These are phyloP conservation scores for Gymnopilus dilepis DNA, from an alignment of 768 basidiomycete species.

Conservation along the genomic window DNA sequence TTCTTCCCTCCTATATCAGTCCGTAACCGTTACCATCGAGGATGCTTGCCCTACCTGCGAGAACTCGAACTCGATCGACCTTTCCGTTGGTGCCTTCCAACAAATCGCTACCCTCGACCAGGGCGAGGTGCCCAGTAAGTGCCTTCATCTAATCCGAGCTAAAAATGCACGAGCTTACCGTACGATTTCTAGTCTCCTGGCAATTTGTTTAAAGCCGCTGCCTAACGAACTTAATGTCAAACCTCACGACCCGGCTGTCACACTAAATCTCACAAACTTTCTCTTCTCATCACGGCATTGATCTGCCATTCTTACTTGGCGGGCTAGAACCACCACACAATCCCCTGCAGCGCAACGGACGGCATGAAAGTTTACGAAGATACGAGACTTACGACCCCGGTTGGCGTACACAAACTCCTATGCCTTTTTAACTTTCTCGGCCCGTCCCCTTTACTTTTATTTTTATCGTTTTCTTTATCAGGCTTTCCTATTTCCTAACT, in stretches of 20 bases:
- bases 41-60: conserved; percentile 85
- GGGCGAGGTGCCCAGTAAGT: conserved; percentile 67
- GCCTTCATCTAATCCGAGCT: background rate
- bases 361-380: conserved; percentile 33
- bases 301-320: conserved; percentile 17
- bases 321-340: conserved; percentile 21
- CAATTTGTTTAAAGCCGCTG: conserved; percentile 32
- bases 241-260: conserved; percentile 18
- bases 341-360: conserved; percentile 25
- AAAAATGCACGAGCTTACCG: conserved; percentile 9
- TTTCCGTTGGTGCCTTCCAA: conserved; percentile 72
- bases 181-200: conserved; percentile 41
- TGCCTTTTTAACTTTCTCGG: conserved; percentile 21
- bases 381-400: conserved; percentile 51
- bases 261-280: conserved; percentile 44
- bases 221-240: conserved; percentile 15
- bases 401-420: conserved; percentile 39
- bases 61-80: conserved; percentile 70
- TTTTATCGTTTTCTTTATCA: conserved; percentile 14
- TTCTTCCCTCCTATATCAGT: conserved; percentile 22
- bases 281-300: conserved; percentile 33
- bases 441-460: conserved; percentile 20
- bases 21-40: conserved; percentile 68
- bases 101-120: conserved; percentile 50
- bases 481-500: conserved; percentile 27